phyloP scores from a whole-genome alignment of 495 filamentous ascomycete genomes.

The Penicillium roqueforti region DNA sequence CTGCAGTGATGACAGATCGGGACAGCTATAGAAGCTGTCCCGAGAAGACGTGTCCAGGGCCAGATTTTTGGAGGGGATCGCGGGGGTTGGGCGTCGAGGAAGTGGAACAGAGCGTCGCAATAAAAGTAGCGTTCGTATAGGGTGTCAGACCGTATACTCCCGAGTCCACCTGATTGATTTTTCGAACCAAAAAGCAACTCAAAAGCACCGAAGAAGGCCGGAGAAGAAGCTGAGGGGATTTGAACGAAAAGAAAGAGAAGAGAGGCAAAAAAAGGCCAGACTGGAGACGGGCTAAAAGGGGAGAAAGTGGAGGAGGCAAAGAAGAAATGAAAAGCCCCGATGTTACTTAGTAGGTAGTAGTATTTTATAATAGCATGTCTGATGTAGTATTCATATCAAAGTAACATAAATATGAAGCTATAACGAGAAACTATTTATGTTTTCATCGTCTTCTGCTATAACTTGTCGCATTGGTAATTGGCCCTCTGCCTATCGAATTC shows the following conservation, averaged over 20 bases:
- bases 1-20: constrained; percentile 47
- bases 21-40: constrained; percentile 51
- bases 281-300: constrained; percentile 3
- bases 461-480: constrained; percentile 8
- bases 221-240: neutral
- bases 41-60: constrained; percentile 42
- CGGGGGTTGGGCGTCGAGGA: constrained; percentile 24
- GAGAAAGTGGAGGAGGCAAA: constrained; percentile 11
- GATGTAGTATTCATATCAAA: no score
- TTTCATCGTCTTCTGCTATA: neutral
- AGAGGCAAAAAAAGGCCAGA: constrained; percentile 1
- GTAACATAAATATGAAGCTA: neutral
- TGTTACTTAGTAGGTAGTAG: neutral
- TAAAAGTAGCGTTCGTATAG: constrained; percentile 26
- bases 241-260: constrained; percentile 3
- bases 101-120: constrained; percentile 21
- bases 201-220: neutral
- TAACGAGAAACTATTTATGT: neutral
- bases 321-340: constrained; percentile 8
- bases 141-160: constrained; percentile 8
- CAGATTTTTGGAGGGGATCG: constrained; percentile 40
- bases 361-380: neutral
- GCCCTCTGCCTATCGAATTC: constrained; percentile 15
- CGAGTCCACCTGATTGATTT: neutral
- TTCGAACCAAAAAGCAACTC: neutral